phyloP scores from a whole-genome alignment of 768 basidiomycete species.

The Mycena leptocephala region DNA sequence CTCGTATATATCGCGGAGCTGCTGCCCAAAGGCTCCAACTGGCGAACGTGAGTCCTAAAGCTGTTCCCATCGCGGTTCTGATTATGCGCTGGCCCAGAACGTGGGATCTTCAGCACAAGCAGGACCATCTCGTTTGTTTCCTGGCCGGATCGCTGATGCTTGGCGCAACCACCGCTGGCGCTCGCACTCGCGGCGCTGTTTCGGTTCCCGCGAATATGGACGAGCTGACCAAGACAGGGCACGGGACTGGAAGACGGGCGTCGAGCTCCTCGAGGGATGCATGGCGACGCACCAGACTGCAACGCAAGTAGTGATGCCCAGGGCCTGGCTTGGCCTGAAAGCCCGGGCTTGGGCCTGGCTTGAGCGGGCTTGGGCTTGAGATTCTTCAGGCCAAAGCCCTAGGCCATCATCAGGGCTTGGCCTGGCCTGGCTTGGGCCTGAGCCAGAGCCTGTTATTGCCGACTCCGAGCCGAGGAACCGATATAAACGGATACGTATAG shows the following conservation, averaged over 20 bases:
- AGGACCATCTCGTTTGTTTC: slow-evolving; percentile 90
- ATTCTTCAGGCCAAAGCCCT: too few species aligned
- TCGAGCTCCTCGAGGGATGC: slow-evolving; percentile 79
- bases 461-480: too few species aligned
- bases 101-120: slow-evolving; percentile 76
- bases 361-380: too few species aligned
- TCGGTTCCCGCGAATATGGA: slow-evolving; percentile 67
- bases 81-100: slow-evolving; percentile 49
- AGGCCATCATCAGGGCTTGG: too few species aligned
- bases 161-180: slow-evolving; percentile 72
- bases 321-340: too few species aligned
- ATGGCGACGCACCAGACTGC: slow-evolving; percentile 76
- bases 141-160: slow-evolving; percentile 84
- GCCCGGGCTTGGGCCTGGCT: too few species aligned
- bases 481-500: too few species aligned
- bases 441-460: too few species aligned
- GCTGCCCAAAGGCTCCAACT: slow-evolving; percentile 55
- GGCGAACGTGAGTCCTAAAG: slow-evolving; percentile 47
- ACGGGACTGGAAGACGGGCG: slow-evolving; percentile 79
- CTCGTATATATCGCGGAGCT: slow-evolving; percentile 81
- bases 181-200: slow-evolving; percentile 50
- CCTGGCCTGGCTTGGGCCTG: too few species aligned
- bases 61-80: slow-evolving; percentile 31
- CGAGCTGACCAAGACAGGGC: slow-evolving; percentile 63
- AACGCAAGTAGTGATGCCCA: slow-evolving; percentile 70